Evolutionary conservation across 768 basidiomycete genomes (phyloP), one percentile per base, ranked within the genome.

Genomic region (Naganishia onofrii): DNA sequence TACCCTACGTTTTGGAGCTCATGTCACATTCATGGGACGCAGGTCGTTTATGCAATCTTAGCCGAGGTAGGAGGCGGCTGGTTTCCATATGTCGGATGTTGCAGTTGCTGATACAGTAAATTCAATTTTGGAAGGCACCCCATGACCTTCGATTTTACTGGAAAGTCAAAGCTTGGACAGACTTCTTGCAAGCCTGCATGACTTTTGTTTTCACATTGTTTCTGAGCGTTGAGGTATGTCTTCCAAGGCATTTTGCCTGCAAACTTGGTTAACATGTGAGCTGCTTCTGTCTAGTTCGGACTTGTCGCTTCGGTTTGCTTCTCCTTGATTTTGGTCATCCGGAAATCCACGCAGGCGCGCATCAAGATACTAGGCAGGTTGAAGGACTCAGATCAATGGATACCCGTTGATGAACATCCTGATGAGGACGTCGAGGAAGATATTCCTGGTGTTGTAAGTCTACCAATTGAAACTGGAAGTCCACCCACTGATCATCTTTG

Each of bases 341-440:
- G 89, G 73, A 88, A 92, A 42, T 93, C 93, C 0, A 93, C 94
- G 3, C 89, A 86, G 75, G 86, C 93, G 1, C 85, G 93, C 13
- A 92, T 98, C 89, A 89, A 90, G 7, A 93, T 98, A 74, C 83
- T 97, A 74, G 94, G 94, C 10, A 87, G 90, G 10, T 86, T 97
- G 52, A 93, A 92, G 1, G 90, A 90, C 2, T 95, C 93, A 0
- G 87, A 91, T 69, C 82, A 87, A 67, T 99, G 93, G 93, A 91
- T 89, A 72, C 89, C 95, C 3, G 84, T 99, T 48, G 89, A 89
- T 57, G 93, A 96, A 77, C 88, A 90, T 69, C 88, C 90, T 0
- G 91, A 92, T 67, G 90, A 88, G 0, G 60, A 63, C 12, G 86
- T 88, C 73, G 92, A 96, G 64, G 80, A 81, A 58, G 77, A 82